These are phyloP conservation scores for Trametopsis cervina DNA, from an alignment of 768 basidiomycete genomes.

Conservation along the genomic window DNA sequence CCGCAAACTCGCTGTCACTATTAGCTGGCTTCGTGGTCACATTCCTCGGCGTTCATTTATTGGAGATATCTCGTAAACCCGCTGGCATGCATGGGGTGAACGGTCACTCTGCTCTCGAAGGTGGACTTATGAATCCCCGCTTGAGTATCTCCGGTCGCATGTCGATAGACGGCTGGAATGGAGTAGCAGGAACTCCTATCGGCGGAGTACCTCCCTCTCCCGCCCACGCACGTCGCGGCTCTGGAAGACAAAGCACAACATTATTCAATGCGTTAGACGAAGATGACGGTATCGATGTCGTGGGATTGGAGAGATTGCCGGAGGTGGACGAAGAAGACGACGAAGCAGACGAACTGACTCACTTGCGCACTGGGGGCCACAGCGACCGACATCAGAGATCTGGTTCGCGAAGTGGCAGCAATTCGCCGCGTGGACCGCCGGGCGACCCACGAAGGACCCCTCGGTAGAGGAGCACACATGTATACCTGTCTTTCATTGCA, in stretches of 20 bases:
- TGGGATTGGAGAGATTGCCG: constrained; percentile 55
- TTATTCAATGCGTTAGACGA: constrained; percentile 79
- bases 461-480: constrained; percentile 9
- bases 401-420: constrained; percentile 48
- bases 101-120: constrained; percentile 48
- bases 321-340: constrained; percentile 57
- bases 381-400: constrained; percentile 6
- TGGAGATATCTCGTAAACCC: constrained; percentile 69
- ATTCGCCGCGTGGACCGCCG: constrained; percentile 41
- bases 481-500: constrained; percentile 8
- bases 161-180: constrained; percentile 75
- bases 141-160: constrained; percentile 75
- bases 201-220: constrained; percentile 26
- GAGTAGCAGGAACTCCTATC: constrained; percentile 25
- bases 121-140: constrained; percentile 68
- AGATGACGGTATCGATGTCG: constrained; percentile 30
- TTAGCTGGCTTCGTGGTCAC: constrained; percentile 87
- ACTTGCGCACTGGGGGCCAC: constrained; percentile 31
- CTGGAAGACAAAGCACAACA: constrained; percentile 56
- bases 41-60: constrained; percentile 94
- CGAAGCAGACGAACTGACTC: constrained; percentile 39
- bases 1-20: constrained; percentile 78
- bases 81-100: constrained; percentile 35
- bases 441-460: constrained; percentile 29
- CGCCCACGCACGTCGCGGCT: constrained; percentile 58